Evolutionary conservation across 805 yeast species (phyloP).

Genomic region (Saturnispora hagleri): DNA sequence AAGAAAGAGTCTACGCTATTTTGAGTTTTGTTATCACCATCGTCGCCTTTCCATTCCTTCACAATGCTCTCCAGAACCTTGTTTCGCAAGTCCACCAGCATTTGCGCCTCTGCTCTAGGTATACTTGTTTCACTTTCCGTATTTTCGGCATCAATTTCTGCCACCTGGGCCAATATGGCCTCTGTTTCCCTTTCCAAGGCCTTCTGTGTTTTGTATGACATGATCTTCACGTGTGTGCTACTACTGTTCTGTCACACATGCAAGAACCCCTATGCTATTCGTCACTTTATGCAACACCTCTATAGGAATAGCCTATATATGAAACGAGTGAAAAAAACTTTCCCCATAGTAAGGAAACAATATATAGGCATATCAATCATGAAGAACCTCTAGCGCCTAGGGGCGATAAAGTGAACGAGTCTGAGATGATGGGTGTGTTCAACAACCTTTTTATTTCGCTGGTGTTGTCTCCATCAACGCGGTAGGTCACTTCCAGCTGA

Average conservation of each 20-base stretch:
- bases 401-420: background rate
- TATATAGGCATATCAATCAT: background rate
- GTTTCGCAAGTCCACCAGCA: background rate
- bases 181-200: background rate
- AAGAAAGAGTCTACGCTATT: background rate
- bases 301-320: background rate
- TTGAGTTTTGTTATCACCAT: background rate
- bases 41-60: background rate
- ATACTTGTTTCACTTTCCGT: background rate
- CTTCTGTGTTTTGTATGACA: background rate
- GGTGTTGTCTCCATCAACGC: slow-evolving; percentile 33
- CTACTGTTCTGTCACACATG: background rate
- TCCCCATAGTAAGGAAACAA: background rate
- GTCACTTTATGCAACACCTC: background rate
- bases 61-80: background rate
- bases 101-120: background rate
- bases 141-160: background rate
- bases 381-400: background rate
- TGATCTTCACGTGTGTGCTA: background rate
- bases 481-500: slow-evolving; percentile 9
- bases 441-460: background rate
- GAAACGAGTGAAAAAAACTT: no score
- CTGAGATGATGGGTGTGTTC: background rate
- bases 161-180: background rate
- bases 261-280: background rate